Evolutionary conservation across 2,329 filamentous ascomycete species (phyloP).

Genomic region (Ophiognomonia clavigignenti-juglandacearum): DNA sequence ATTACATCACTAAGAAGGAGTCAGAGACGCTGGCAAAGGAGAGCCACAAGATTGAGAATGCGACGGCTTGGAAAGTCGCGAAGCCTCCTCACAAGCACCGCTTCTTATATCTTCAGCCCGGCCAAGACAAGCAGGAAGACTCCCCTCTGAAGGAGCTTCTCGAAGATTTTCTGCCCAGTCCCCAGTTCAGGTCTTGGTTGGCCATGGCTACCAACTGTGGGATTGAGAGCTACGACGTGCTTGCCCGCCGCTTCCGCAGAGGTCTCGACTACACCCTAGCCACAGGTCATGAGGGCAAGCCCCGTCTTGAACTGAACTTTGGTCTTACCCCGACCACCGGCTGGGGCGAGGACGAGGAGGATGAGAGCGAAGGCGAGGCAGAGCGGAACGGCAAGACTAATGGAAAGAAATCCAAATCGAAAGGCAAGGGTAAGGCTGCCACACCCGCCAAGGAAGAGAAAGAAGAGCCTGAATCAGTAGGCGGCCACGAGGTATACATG

Average conservation of each 20-base stretch:
- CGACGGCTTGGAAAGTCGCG: slow-evolving; percentile 67
- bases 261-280: slow-evolving; percentile 91
- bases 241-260: slow-evolving; percentile 82
- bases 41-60: slow-evolving; percentile 53
- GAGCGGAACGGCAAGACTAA: slow-evolving; percentile 30
- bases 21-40: slow-evolving; percentile 37
- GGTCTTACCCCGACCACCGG: slow-evolving; percentile 79
- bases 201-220: slow-evolving; percentile 72
- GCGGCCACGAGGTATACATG: slow-evolving; percentile 90
- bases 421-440: slow-evolving; percentile 30
- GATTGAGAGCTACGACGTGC: slow-evolving; percentile 67
- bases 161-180: slow-evolving; percentile 76
- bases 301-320: slow-evolving; percentile 81
- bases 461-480: slow-evolving; percentile 49
- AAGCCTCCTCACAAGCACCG: slow-evolving; percentile 93
- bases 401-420: slow-evolving; percentile 27
- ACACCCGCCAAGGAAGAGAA: slow-evolving; percentile 19
- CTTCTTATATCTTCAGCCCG: slow-evolving; percentile 72
- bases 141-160: slow-evolving; percentile 72
- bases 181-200: slow-evolving; percentile 86
- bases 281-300: slow-evolving; percentile 71
- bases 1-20: slow-evolving; percentile 66
- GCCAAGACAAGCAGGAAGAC: slow-evolving; percentile 34
- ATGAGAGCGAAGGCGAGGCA: slow-evolving; percentile 39
- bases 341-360: slow-evolving; percentile 68